Percentiles rank a stretch among this genome's conserved stretches.
Conservation (phyloP, 345 rosid genomes). For the Crucihimalaya himalaica region DNA sequence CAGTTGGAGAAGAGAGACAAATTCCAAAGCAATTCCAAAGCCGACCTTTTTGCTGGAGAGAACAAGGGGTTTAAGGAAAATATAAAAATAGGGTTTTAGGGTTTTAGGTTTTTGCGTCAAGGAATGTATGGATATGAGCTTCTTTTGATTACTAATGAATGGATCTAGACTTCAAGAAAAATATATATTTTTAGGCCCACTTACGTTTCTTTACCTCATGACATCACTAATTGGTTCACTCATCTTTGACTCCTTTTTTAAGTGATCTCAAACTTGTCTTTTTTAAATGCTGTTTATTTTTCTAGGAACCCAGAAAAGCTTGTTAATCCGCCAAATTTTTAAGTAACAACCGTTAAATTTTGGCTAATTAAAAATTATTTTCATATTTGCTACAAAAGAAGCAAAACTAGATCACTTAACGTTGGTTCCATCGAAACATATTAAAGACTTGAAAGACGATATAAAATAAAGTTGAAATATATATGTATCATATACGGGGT, state of each 20-base stretch:
- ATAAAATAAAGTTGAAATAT: constrained; percentile 19
- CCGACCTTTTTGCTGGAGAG: too few species aligned
- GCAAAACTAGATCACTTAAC: constrained; percentile 3
- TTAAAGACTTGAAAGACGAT: constrained; percentile 4
- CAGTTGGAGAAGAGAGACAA: too few species aligned
- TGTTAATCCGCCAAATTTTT: background rate
- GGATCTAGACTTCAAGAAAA: background rate
- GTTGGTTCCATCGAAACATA: constrained; percentile 27
- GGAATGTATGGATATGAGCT: too few species aligned
- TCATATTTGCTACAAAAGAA: background rate
- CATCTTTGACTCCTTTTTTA: too few species aligned
- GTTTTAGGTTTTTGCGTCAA: too few species aligned
- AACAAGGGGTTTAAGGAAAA: too few species aligned
- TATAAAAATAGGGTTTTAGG: too few species aligned
- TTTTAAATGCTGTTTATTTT: background rate
- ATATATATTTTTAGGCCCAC: too few species aligned
- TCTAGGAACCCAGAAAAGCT: background rate
- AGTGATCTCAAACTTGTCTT: background rate
- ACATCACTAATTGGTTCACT: background rate
- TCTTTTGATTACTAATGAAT: background rate
- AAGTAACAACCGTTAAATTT: background rate
- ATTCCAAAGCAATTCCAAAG: too few species aligned
- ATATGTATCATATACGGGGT: constrained; percentile 20
- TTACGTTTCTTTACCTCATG: background rate
- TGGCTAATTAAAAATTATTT: background rate